Base-by-base conservation (phyloP, 2,329 filamentous ascomycete species). In the Ophidiomyces ophidiicola region DNA sequence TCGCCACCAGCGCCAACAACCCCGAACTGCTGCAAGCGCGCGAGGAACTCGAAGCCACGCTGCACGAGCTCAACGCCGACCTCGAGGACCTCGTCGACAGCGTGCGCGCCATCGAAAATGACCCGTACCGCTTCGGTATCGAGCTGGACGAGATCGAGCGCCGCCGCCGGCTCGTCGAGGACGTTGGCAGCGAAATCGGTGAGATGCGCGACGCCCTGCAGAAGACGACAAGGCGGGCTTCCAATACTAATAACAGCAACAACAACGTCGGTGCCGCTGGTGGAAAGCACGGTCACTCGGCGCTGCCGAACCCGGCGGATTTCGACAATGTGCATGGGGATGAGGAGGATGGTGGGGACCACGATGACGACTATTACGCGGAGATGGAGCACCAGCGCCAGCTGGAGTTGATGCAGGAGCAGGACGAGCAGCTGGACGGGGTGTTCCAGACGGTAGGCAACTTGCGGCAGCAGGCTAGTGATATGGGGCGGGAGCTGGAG, bases 401-500 rank as follows among this genome's bases (percentile, higher is more conserved):
- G 66, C 59, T 82, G 55, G 75, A 87, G 62, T 82, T 98, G 62
- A 87, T 98, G 81, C 76, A 80, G 49, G 85, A 94, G 61, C 90
- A 98, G 67, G 90, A 98, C 57, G 72, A 87, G 63, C 82, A 90
- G 52, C 71, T 98, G 1, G 88, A 96, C 56, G 83, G 82, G 11
- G 88, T 98, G 32, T 94, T 92, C 57, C 76, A 79, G 49, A 96
- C 88, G 1, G 90, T 98, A 17, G 88, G 87, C 2, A 94, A 86
- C 56, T 63, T 98, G 55, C 71, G 88, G 41, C 72, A 81, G 55
- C 90, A 96, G 69, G 92, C 90, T 1, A 80, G 92, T 61, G 83
- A 86, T 51, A 98, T 98, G 88, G 88, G 90, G 1, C 71, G 88
- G 42, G 90, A 98, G 66, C 69, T 98, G 32, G 92, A 94, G 62